Base-by-base conservation (phyloP, 2,329 filamentous ascomycete genomes). In the Cladosporium austrohemisphaericum region DNA sequence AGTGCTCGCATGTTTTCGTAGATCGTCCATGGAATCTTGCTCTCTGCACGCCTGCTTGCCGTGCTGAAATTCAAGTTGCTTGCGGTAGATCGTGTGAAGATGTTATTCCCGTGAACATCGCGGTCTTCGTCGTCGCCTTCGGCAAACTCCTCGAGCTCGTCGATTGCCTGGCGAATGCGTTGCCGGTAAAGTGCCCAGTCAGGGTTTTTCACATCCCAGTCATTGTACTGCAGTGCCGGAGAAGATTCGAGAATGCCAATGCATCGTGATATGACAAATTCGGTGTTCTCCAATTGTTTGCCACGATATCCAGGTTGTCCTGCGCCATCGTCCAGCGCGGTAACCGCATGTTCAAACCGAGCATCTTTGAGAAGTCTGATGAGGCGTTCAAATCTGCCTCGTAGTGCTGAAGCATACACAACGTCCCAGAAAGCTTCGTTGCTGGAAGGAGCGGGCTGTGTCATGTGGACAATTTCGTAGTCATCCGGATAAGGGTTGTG, bases 151-250 rank as follows among this genome's bases (percentile, higher is more conserved):
- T 85, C 82, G 16, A 97, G 76, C 47, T 86, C 80, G 45, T 84
- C 79, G 47, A 88, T 71, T 2, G 85, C 81, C 25, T 83, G 80
- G 35, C 81, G 76, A 13, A 89, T 82, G 47, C 86, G 82, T 55
- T 87, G 82, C 45, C 92, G 82, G 70, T 93, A 97, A 31, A 93
- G 69, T 13, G 78, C 81, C 92, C 92, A 97, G 52, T 92, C 86
- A 55, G 80, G 80, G 51, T 84, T 85, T 63, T 82, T 84, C 40
- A 93, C 80, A 59, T 95, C 84, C 92, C 92, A 97, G 64, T 92
- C 82, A 36, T 77, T 77, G 38, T 73, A 69, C 45, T 73, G 75
- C 20, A 81, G 68, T 3, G 80, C 84, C 5, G 92, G 92, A 57
- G 87, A 95, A 28, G 79, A 76, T 49, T 85, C 79, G 28, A 97